phyloP scores from a whole-genome alignment of 2,329 filamentous ascomycete genomes.

The Penicillium sp. region DNA sequence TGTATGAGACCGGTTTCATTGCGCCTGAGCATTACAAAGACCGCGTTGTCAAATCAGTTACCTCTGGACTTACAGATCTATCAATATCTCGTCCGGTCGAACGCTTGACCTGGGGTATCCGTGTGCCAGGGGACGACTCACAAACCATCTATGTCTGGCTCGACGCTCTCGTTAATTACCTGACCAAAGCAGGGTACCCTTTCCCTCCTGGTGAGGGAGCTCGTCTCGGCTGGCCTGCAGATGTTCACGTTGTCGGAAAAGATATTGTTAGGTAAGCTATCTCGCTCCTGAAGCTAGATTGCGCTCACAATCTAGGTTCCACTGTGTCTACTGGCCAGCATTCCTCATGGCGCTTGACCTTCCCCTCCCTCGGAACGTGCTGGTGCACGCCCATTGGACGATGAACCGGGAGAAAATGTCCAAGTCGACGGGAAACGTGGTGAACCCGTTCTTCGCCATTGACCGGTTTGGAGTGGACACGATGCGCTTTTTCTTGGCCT shows the following conservation, averaged over 20 bases:
- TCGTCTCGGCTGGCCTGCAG: constrained; percentile 79
- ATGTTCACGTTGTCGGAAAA: constrained; percentile 93
- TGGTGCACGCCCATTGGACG: constrained; percentile 96
- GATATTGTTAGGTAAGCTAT: constrained; percentile 75
- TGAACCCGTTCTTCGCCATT: constrained; percentile 90
- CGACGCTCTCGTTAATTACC: constrained; percentile 92
- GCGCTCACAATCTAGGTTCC: constrained; percentile 62
- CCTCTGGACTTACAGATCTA: constrained; percentile 79
- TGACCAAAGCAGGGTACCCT: constrained; percentile 86
- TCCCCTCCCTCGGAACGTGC: constrained; percentile 75
- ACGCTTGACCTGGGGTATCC: constrained; percentile 84
- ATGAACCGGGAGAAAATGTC: constrained; percentile 93
- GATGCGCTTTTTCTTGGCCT: constrained; percentile 86
- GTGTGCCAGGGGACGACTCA: constrained; percentile 77
- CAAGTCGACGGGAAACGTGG: constrained; percentile 92
- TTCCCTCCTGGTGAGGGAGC: constrained; percentile 67
- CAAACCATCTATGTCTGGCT: constrained; percentile 99
- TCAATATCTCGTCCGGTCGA: constrained; percentile 83
- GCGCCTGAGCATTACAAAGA: constrained; percentile 73
- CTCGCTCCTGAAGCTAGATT: background rate
- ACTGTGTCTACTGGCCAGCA: constrained; percentile 97
- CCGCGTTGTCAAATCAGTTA: constrained; percentile 79
- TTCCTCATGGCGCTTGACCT: constrained; percentile 88
- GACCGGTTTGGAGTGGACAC: constrained; percentile 86
- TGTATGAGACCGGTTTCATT: constrained; percentile 84